phyloP scores from a whole-genome alignment of 768 basidiomycete species.

The Pleurotus giganteus region DNA sequence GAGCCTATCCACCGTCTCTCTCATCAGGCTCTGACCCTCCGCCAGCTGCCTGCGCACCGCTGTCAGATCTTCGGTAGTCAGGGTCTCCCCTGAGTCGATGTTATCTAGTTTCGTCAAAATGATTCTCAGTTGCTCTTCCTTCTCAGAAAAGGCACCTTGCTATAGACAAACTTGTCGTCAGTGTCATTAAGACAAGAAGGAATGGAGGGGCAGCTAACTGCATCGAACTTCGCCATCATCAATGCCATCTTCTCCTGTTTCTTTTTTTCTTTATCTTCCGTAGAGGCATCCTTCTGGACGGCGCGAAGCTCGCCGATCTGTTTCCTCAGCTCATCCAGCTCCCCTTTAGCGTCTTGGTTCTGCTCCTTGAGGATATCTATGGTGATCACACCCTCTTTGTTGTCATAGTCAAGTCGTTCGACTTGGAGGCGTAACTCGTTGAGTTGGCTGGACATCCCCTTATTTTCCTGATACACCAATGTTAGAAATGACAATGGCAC shows the following conservation, averaged over 20 bases:
- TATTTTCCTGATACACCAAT: constrained; percentile 74
- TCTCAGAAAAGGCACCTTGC: constrained; percentile 95
- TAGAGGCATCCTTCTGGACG: constrained; percentile 79
- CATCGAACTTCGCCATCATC: constrained; percentile 99
- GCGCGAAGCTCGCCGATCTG: constrained; percentile 75
- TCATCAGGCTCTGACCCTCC: constrained; percentile 81
- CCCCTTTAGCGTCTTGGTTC: constrained; percentile 79
- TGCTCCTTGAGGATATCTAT: constrained; percentile 96
- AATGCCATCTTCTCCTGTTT: constrained; percentile 99
- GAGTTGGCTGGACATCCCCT: constrained; percentile 88
- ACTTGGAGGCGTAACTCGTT: constrained; percentile 91
- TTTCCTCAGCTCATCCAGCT: constrained; percentile 87
- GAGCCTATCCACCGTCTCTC: constrained; percentile 88
- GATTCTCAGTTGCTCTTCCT: constrained; percentile 88
- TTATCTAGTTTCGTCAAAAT: constrained; percentile 82
- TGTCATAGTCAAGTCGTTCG: constrained; percentile 91
- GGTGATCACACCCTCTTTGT: constrained; percentile 91
- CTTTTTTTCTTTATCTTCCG: constrained; percentile 97
- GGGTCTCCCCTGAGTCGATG: constrained; percentile 63
- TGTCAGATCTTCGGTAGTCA: constrained; percentile 76
- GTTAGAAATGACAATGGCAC: background rate
- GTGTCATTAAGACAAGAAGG: constrained; percentile 2
- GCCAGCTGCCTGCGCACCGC: constrained; percentile 84
- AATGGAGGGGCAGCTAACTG: constrained; percentile 47
- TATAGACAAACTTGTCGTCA: constrained; percentile 26